phyloP scores from a whole-genome alignment of 2,329 filamentous ascomycete genomes.

The Colletotrichum sp. region DNA sequence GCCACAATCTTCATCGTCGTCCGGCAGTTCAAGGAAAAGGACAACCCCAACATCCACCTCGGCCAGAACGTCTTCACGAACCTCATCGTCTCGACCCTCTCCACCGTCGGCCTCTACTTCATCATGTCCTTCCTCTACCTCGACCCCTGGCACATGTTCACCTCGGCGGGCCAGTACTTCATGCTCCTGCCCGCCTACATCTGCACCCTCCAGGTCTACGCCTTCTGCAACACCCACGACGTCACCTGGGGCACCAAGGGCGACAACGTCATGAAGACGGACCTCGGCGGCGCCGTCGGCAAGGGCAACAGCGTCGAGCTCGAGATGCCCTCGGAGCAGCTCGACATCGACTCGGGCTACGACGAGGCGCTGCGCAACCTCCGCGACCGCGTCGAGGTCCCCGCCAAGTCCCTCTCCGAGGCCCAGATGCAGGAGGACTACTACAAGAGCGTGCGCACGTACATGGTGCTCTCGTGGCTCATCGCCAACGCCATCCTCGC shows the following conservation, averaged over 20 bases:
- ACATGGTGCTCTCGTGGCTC: conserved; percentile 98
- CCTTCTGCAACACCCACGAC: conserved; percentile 99
- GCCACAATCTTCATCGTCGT: conserved; percentile 88
- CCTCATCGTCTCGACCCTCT: conserved; percentile 86
- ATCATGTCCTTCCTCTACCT: conserved; percentile 96
- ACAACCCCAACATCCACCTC: conserved; percentile 51
- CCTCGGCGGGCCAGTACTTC: conserved; percentile 89
- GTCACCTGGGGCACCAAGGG: conserved; percentile 99
- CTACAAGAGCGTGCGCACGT: conserved; percentile 95
- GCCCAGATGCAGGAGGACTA: conserved; percentile 95
- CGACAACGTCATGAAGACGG: conserved; percentile 92
- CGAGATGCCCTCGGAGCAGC: conserved; percentile 97
- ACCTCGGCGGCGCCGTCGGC: conserved; percentile 84
- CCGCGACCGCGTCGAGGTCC: conserved; percentile 87
- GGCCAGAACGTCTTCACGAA: conserved; percentile 95
- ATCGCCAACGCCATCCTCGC: conserved; percentile 88
- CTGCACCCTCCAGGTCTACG: conserved; percentile 96
- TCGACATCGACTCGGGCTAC: conserved; percentile 97
- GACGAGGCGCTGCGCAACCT: conserved; percentile 97
- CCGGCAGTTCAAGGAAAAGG: conserved; percentile 69
- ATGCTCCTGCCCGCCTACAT: conserved; percentile 91
- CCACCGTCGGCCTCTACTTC: conserved; percentile 93
- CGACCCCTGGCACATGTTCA: conserved; percentile 99
- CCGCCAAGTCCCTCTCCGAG: conserved; percentile 66
- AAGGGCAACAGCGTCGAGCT: conserved; percentile 83